Conservation (phyloP, 306 rosid genomes). For the Malus asiatica region DNA sequence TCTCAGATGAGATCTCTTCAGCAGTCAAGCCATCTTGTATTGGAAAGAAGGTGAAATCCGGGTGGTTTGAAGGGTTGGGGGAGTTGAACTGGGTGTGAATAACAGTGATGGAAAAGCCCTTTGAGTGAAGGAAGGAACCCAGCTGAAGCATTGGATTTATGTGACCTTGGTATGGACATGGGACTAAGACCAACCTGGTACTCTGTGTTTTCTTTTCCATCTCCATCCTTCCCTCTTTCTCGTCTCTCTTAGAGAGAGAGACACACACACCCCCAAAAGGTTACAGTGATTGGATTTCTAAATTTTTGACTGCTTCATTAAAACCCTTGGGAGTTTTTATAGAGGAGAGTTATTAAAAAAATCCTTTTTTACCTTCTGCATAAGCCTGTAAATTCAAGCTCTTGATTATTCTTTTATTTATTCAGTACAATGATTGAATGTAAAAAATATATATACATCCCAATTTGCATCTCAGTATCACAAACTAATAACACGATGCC, state of each 20-base stretch:
- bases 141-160: slow-evolving; percentile 54
- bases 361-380: no score
- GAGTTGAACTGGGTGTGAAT: slow-evolving; percentile 42
- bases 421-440: no score
- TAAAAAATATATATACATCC: no score
- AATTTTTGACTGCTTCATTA: neutral
- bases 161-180: slow-evolving; percentile 57
- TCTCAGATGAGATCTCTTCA: neutral
- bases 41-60: neutral
- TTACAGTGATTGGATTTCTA: neutral
- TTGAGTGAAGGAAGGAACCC: slow-evolving; percentile 39
- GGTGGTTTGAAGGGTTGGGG: slow-evolving; percentile 6
- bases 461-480: no score
- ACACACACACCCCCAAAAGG: neutral
- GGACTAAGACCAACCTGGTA: slow-evolving; percentile 28
- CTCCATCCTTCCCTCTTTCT: neutral
- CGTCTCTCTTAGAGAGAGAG: no score
- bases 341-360: no score
- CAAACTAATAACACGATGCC: no score
- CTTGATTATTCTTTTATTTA: no score
- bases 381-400: no score
- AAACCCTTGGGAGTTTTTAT: no score
- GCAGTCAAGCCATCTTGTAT: neutral
- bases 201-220: slow-evolving; percentile 16
- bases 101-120: slow-evolving; percentile 45